phyloP scores from a whole-genome alignment of 371 early-diverging fungal genomes.

The Dentiscutata heterogama region DNA sequence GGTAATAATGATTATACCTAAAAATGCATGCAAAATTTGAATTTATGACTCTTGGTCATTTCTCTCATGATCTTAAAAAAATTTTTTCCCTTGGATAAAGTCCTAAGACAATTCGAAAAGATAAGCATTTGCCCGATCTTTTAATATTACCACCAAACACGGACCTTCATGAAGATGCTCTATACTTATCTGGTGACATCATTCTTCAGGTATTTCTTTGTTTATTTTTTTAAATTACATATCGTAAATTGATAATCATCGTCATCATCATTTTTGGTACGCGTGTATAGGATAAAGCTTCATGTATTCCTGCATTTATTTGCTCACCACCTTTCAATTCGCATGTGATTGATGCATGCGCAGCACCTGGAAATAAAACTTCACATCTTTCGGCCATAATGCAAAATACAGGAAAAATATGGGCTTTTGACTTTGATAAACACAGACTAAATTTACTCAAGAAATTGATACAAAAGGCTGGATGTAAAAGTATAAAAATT shows the following conservation, averaged over 20 bases:
- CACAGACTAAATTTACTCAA: conserved; percentile 84
- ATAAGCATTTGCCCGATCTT: conserved; percentile 83
- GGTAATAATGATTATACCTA: conserved; percentile 24
- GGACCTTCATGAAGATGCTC: conserved; percentile 83
- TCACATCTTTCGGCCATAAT: conserved; percentile 91
- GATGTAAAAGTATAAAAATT: conserved; percentile 81
- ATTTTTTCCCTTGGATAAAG: conserved; percentile 15
- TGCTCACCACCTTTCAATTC: conserved; percentile 77
- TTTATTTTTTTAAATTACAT: not conserved
- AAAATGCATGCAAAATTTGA: not conserved
- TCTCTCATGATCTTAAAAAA: not conserved
- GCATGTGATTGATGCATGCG: conserved; percentile 96
- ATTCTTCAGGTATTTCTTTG: conserved; percentile 78
- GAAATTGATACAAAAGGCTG: conserved; percentile 77
- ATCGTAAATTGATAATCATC: not conserved
- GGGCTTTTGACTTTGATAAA: conserved; percentile 92
- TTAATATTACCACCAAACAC: conserved; percentile 87
- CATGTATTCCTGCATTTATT: conserved; percentile 96
- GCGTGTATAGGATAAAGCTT: conserved; percentile 85
- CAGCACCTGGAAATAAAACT: conserved; percentile 99
- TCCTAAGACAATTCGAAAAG: conserved; percentile 61
- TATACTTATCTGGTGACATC: conserved; percentile 79
- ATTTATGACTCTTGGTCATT: not conserved
- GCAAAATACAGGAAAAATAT: conserved; percentile 88
- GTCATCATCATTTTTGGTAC: not conserved